Evolutionary conservation across 2,329 filamentous ascomycete species (phyloP).

Genomic region (Fusarium heterosporum): DNA sequence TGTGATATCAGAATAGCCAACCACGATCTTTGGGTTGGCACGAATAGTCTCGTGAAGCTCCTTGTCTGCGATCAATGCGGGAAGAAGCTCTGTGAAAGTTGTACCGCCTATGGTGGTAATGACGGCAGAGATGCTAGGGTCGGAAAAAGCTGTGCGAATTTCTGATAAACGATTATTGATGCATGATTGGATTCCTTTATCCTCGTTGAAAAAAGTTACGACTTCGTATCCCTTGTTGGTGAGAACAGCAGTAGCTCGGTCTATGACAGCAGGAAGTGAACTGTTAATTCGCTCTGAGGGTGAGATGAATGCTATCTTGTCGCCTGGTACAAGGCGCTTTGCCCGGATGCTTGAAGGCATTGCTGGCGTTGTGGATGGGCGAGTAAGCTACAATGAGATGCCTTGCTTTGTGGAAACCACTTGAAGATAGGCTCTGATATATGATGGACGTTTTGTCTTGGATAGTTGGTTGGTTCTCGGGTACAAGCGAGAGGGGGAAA

Average conservation of each 20-base stretch:
- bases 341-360: constrained; percentile 42
- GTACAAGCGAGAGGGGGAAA: constrained; percentile 3
- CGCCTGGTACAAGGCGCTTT: constrained; percentile 50
- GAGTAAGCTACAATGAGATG: accelerated
- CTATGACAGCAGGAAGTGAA: constrained; percentile 45
- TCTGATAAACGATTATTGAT: constrained; percentile 54
- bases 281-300: constrained; percentile 55
- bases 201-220: constrained; percentile 49
- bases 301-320: constrained; percentile 56
- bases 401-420: accelerated
- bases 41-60: constrained; percentile 51
- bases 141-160: constrained; percentile 54
- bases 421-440: neutral
- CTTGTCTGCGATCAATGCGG: constrained; percentile 52
- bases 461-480: neutral
- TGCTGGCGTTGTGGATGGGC: neutral
- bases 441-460: neutral
- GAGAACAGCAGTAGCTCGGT: constrained; percentile 50
- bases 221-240: constrained; percentile 51
- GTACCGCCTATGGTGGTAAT: constrained; percentile 56
- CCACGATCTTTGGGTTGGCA: constrained; percentile 55
- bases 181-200: constrained; percentile 48
- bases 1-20: constrained; percentile 58
- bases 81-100: constrained; percentile 56
- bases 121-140: constrained; percentile 52